Conservation (phyloP, 2,329 filamentous ascomycete species). For the Pseudogymnoascus verrucosus region DNA sequence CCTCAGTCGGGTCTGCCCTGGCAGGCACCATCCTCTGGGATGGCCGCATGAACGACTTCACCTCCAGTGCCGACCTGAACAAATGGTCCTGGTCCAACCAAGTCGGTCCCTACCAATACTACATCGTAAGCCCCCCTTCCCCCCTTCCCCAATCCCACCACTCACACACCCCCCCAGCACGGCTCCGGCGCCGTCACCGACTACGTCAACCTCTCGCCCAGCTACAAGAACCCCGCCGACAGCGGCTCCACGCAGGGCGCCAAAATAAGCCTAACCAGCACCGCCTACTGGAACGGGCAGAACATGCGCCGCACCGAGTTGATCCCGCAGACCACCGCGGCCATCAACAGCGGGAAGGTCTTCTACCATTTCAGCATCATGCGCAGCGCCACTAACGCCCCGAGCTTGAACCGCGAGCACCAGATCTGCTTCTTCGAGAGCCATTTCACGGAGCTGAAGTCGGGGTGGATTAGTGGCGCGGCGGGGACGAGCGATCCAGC, state of each 20-base stretch:
- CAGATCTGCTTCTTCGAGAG: slow-evolving; percentile 57
- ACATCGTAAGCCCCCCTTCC: slow-evolving; percentile 39
- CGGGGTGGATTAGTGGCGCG: slow-evolving; percentile 49
- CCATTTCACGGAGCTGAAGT: slow-evolving; percentile 70
- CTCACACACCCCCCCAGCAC: slow-evolving; percentile 36
- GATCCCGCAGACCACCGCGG: slow-evolving; percentile 59
- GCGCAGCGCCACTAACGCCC: slow-evolving; percentile 50
- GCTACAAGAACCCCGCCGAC: slow-evolving; percentile 46
- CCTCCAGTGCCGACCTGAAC: slow-evolving; percentile 44
- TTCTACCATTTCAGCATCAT: slow-evolving; percentile 67
- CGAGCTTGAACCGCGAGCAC: slow-evolving; percentile 56
- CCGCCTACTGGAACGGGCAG: slow-evolving; percentile 64
- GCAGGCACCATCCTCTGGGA: slow-evolving; percentile 52
- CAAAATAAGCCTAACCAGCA: slow-evolving; percentile 57
- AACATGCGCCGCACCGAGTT: slow-evolving; percentile 66
- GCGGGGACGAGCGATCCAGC: slow-evolving; percentile 41
- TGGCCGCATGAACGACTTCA: slow-evolving; percentile 55
- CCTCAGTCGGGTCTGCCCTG: slow-evolving; percentile 21
- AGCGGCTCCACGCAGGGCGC: slow-evolving; percentile 53
- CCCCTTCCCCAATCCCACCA: background rate
- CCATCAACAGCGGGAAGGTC: slow-evolving; percentile 56
- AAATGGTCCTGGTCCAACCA: slow-evolving; percentile 62
- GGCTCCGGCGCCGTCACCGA: slow-evolving; percentile 38
- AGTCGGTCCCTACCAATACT: slow-evolving; percentile 66
- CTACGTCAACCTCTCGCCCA: slow-evolving; percentile 39